phyloP scores from a whole-genome alignment of 257 asterid genomes.

The Plantago ovata region DNA sequence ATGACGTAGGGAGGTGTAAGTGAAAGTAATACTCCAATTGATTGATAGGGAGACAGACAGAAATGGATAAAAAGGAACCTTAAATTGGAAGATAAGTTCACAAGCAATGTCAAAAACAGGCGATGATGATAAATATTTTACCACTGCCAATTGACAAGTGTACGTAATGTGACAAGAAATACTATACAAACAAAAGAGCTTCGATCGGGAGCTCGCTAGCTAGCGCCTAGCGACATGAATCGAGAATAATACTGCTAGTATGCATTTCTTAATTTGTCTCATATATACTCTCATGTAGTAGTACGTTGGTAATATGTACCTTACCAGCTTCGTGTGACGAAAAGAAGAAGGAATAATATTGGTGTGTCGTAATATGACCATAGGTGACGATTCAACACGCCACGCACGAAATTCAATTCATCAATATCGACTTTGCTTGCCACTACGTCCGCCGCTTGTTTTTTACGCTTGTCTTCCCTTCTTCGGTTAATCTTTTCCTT shows the following conservation, averaged over 20 bases:
- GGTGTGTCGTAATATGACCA: neutral
- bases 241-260: no score
- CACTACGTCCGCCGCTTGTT: constrained; percentile 8
- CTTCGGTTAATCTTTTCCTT: neutral
- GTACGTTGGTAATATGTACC: no score
- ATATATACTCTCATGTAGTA: no score
- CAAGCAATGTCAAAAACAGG: constrained; percentile 2
- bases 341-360: no score
- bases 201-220: no score
- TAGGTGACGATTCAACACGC: constrained; percentile 5
- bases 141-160: no score
- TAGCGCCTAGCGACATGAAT: constrained; percentile 2
- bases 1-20: no score
- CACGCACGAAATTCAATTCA: neutral
- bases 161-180: no score
- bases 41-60: neutral
- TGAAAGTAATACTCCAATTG: neutral
- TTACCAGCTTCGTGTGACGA: no score
- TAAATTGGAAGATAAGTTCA: constrained; percentile 1
- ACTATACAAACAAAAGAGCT: neutral
- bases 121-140: neutral
- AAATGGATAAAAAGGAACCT: neutral
- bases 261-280: constrained; percentile 16
- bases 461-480: constrained; percentile 1
- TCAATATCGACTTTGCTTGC: neutral